phyloP scores from a whole-genome alignment of 73 alveolate genomes.

The Tetrahymena elliotti region DNA sequence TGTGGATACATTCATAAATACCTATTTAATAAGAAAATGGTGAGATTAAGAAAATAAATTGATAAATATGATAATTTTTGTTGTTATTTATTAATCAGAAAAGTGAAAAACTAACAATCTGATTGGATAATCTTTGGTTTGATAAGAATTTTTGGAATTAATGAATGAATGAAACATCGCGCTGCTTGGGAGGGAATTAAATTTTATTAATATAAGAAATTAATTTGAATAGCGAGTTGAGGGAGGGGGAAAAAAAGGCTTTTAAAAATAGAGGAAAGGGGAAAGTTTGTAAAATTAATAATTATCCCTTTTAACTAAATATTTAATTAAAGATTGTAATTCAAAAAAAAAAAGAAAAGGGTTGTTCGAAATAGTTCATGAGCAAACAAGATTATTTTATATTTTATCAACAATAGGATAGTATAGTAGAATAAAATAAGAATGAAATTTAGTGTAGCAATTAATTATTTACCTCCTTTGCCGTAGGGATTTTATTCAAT shows the following conservation, averaged over 20 bases:
- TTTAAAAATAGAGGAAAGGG: background rate
- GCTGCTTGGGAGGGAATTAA: background rate
- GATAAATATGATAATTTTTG: background rate
- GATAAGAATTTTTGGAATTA: background rate
- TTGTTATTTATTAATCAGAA: background rate
- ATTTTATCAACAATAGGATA: background rate
- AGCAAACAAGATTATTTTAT: background rate
- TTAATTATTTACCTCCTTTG: slow-evolving; percentile 56
- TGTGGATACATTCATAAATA: slow-evolving; percentile 45
- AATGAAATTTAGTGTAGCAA: background rate
- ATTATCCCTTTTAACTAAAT: background rate
- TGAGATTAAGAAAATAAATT: no score
- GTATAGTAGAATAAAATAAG: slow-evolving; percentile 7
- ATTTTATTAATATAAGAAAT: background rate
- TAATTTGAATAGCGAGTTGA: background rate
- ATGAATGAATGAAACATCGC: background rate
- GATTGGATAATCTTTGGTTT: background rate
- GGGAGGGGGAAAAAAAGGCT: background rate
- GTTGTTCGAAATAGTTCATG: background rate
- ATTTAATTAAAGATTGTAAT: background rate
- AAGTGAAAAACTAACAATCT: background rate
- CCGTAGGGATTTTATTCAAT: slow-evolving; percentile 73
- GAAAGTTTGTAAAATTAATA: background rate
- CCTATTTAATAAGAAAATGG: background rate
- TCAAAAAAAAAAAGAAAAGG: background rate